phyloP scores from a whole-genome alignment of 768 basidiomycete genomes.

The Naganishia friedmannii region DNA sequence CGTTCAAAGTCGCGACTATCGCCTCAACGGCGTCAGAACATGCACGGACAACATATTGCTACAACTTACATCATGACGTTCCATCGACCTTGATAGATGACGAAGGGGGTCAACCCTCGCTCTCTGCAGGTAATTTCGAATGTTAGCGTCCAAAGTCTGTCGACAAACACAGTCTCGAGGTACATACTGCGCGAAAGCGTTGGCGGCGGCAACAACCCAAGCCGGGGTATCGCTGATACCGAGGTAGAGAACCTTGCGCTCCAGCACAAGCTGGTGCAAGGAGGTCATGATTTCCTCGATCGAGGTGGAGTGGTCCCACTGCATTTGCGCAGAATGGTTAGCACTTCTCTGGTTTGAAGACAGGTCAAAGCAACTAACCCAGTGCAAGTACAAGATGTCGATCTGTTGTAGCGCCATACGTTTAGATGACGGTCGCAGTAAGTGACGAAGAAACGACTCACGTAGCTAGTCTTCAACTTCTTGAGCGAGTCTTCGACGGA shows the following conservation, averaged over 20 bases:
- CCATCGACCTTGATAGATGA: conserved; percentile 58
- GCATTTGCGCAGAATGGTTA: neutral
- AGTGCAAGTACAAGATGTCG: conserved; percentile 57
- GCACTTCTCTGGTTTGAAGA: neutral
- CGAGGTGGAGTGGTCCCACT: conserved; percentile 59
- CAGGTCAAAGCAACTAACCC: conserved; percentile 34
- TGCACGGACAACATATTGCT: too few species aligned
- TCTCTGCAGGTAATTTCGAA: conserved; percentile 54
- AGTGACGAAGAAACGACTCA: neutral
- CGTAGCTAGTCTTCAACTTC: conserved; percentile 62
- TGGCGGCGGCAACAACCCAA: conserved; percentile 55
- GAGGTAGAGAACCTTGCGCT: conserved; percentile 59
- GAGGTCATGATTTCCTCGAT: conserved; percentile 62
- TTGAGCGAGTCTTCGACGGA: conserved; percentile 55
- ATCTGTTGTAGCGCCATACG: conserved; percentile 37
- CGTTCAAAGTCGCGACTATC: conserved; percentile 55
- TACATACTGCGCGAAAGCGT: conserved; percentile 12
- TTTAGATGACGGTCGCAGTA: too few species aligned
- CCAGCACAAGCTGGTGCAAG: conserved; percentile 58
- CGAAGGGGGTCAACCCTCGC: conserved; percentile 59
- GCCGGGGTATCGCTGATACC: conserved; percentile 61
- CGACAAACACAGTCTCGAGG: too few species aligned
- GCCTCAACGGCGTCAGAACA: too few species aligned
- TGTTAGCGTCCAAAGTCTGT: conserved; percentile 12
- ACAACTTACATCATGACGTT: conserved; percentile 23